Evolutionary conservation across 257 asterid genomes (phyloP).

Genomic region (Solanum paucissectum): DNA sequence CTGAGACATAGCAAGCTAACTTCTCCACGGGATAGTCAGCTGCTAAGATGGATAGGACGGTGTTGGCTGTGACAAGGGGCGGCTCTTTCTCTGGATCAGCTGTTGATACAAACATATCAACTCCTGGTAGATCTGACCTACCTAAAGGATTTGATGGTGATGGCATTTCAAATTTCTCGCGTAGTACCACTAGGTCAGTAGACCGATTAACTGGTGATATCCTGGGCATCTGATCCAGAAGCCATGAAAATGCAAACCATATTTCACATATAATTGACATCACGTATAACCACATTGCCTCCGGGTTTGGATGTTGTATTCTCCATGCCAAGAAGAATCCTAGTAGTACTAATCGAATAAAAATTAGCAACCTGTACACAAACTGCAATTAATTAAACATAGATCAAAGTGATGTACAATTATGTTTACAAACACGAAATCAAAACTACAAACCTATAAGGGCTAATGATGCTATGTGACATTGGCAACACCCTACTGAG

Average conservation of each 20-base stretch:
- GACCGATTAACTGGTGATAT: constrained; percentile 20
- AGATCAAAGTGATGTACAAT: background rate
- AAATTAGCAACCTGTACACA: constrained; percentile 18
- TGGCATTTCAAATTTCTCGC: constrained; percentile 25
- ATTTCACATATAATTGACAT: constrained; percentile 28
- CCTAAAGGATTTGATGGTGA: constrained; percentile 24
- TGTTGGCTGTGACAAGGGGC: constrained; percentile 26
- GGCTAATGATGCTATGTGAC: constrained; percentile 56
- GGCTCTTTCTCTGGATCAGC: constrained; percentile 38
- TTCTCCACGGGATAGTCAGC: constrained; percentile 36
- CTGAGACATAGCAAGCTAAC: constrained; percentile 24
- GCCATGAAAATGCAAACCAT: constrained; percentile 35
- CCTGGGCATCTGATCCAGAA: constrained; percentile 29
- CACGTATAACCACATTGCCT: constrained; percentile 25
- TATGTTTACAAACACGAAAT: background rate
- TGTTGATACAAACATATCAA: constrained; percentile 29
- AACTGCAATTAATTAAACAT: background rate
- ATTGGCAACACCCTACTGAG: constrained; percentile 50
- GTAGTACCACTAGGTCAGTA: constrained; percentile 20
- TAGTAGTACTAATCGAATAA: constrained; percentile 17
- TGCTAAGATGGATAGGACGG: constrained; percentile 28
- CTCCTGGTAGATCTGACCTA: constrained; percentile 26
- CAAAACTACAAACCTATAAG: constrained; percentile 37
- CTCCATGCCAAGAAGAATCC: constrained; percentile 25
- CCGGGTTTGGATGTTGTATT: constrained; percentile 19